Evolutionary conservation across 768 basidiomycete species (phyloP).

Genomic region (Galerina sulciceps): DNA sequence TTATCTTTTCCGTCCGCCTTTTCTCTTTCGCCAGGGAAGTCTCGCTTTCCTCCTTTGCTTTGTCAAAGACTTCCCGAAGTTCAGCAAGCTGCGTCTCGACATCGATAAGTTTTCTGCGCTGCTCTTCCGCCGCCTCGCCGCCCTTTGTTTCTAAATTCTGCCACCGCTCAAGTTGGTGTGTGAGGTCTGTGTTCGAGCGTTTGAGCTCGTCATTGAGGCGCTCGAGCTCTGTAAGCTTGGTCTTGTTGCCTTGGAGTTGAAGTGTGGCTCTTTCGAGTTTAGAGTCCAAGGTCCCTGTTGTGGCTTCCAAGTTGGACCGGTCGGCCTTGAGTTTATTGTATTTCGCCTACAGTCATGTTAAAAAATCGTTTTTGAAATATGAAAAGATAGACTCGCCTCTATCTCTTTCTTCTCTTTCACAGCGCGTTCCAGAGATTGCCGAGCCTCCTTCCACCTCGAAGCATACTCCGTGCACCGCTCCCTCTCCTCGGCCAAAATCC

Average conservation of each 20-base stretch:
- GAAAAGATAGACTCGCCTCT: constrained; percentile 40
- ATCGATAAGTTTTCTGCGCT: constrained; percentile 57
- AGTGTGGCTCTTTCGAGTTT: constrained; percentile 62
- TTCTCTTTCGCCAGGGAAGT: constrained; percentile 33
- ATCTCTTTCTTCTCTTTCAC: constrained; percentile 47
- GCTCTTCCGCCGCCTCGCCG: constrained; percentile 57
- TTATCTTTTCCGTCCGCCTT: constrained; percentile 33
- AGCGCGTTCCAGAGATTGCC: constrained; percentile 40
- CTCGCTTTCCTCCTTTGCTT: constrained; percentile 44
- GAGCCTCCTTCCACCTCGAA: constrained; percentile 41
- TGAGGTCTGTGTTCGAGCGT: constrained; percentile 56
- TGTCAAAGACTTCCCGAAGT: constrained; percentile 41
- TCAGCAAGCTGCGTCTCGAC: constrained; percentile 60
- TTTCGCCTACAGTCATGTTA: constrained; percentile 34
- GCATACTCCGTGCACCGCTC: constrained; percentile 36
- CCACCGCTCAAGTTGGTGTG: constrained; percentile 72
- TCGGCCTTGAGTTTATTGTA: constrained; percentile 49
- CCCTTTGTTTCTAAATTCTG: constrained; percentile 68
- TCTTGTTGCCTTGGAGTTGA: constrained; percentile 60
- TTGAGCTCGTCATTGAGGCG: constrained; percentile 61
- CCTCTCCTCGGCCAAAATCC: constrained; percentile 50
- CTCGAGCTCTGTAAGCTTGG: constrained; percentile 57
- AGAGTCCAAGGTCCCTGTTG: constrained; percentile 47
- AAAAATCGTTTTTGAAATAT: background rate
- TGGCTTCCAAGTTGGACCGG: constrained; percentile 51